phyloP scores from a whole-genome alignment of 345 rosid species.

The Populus simonii region DNA sequence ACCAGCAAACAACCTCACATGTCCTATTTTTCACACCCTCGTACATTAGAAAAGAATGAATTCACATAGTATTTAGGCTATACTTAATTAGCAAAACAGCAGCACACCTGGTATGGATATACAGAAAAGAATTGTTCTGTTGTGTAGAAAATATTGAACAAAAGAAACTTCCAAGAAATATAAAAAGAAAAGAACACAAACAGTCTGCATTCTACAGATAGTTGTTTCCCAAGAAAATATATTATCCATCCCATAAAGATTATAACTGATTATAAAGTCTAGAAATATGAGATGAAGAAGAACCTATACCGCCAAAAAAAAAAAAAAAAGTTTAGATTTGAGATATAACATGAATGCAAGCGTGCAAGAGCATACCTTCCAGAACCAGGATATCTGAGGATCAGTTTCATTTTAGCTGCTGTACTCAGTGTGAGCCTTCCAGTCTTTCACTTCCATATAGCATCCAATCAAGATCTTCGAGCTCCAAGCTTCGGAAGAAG shows the following conservation, averaged over 20 bases:
- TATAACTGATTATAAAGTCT: background rate
- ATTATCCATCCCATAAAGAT: background rate
- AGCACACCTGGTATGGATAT: background rate
- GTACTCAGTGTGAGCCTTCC: conserved; percentile 85
- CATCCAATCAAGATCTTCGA: conserved; percentile 59
- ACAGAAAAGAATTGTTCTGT: background rate
- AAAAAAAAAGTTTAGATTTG: background rate
- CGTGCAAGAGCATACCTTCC: conserved; percentile 58
- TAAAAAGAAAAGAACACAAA: background rate
- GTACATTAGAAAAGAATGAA: background rate
- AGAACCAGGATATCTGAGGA: conserved; percentile 77
- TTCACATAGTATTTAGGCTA: background rate
- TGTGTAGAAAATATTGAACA: background rate
- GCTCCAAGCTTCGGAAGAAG: conserved; percentile 43
- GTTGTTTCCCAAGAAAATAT: background rate
- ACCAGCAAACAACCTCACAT: background rate
- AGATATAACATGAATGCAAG: background rate
- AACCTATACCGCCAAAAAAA: background rate
- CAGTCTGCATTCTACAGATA: background rate
- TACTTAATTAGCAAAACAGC: background rate
- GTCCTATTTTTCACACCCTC: background rate
- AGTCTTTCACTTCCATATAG: conserved; percentile 81
- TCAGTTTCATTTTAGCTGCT: conserved; percentile 69
- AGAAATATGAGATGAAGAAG: background rate
- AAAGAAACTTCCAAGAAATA: background rate